Evolutionary conservation across 164 flowering plant genomes (phyloP).

Genomic region (Buxus sempervirens): DNA sequence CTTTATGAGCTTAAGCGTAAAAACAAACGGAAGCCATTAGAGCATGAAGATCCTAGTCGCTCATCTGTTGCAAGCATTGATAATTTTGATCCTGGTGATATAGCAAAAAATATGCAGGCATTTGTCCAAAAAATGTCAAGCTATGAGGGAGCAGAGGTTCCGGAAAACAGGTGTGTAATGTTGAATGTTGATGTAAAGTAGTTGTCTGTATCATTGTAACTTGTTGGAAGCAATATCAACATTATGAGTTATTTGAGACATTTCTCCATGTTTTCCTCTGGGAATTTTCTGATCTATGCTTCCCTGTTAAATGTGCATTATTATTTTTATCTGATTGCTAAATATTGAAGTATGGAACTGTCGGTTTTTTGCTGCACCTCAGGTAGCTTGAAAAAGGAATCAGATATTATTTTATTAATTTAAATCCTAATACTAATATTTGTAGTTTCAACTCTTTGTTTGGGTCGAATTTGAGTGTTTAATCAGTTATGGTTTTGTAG

Average conservation of each 20-base stretch:
- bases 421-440: no score
- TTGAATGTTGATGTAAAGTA: neutral
- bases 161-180: constrained; percentile 44
- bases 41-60: constrained; percentile 30
- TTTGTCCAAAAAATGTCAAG: constrained; percentile 78
- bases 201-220: neutral
- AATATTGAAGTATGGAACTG: no score
- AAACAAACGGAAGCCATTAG: constrained; percentile 51
- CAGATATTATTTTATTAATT: no score
- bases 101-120: constrained; percentile 69
- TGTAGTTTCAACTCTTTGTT: no score
- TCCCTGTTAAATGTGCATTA: no score
- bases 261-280: neutral
- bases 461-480: no score
- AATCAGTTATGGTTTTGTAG: no score
- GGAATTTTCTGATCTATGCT: neutral
- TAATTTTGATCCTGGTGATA: constrained; percentile 56
- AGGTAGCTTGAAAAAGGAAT: no score
- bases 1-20: constrained; percentile 45
- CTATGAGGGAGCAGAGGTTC: constrained; percentile 86
- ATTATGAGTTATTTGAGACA: neutral
- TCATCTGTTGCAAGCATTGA: constrained; percentile 29
- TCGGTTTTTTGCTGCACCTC: no score
- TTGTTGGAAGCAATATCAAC: neutral
- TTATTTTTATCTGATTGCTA: no score